A percentile compares a stretch with the other conserved stretches of the same genome.
Conservation (phyloP, 2,329 filamentous ascomycete genomes). For the Cladophialophora bantiana region DNA sequence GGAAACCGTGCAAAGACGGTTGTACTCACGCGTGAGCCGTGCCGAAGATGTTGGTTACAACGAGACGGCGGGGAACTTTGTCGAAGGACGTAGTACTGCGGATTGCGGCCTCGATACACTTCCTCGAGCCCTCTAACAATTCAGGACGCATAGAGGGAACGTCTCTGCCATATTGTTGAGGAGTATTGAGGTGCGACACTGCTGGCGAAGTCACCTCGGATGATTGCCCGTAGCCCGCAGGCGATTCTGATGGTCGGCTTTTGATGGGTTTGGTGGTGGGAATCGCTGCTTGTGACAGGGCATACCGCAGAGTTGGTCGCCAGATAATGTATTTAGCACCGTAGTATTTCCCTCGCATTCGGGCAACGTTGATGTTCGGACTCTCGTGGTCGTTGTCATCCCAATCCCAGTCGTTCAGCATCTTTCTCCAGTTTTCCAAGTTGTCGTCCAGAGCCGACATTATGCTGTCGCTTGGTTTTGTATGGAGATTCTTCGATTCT, state of each 20-base stretch:
- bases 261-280: slow-evolving; percentile 11
- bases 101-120: slow-evolving; percentile 76
- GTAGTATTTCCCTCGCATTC: slow-evolving; percentile 92
- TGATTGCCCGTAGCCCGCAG: slow-evolving; percentile 42
- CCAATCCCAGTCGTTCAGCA: slow-evolving; percentile 62
- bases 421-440: slow-evolving; percentile 61
- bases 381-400: slow-evolving; percentile 74
- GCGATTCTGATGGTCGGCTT: slow-evolving; percentile 43
- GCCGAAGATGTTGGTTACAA: slow-evolving; percentile 95
- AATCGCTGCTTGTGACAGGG: slow-evolving; percentile 53
- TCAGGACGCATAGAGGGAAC: slow-evolving; percentile 43
- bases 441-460: slow-evolving; percentile 55
- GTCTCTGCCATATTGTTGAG: slow-evolving; percentile 45
- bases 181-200: slow-evolving; percentile 43
- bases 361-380: slow-evolving; percentile 77
- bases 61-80: slow-evolving; percentile 68
- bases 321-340: slow-evolving; percentile 90
- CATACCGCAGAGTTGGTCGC: slow-evolving; percentile 73
- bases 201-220: slow-evolving; percentile 50
- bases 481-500: slow-evolving; percentile 55
- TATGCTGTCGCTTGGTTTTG: slow-evolving; percentile 41
- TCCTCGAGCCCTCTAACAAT: slow-evolving; percentile 58
- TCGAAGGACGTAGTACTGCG: slow-evolving; percentile 86
- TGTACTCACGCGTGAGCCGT: slow-evolving; percentile 89
- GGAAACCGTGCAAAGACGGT: not conserved